Evolutionary conservation across 169 alveolate genomes (phyloP).

Genomic region (Babesia ovis): DNA sequence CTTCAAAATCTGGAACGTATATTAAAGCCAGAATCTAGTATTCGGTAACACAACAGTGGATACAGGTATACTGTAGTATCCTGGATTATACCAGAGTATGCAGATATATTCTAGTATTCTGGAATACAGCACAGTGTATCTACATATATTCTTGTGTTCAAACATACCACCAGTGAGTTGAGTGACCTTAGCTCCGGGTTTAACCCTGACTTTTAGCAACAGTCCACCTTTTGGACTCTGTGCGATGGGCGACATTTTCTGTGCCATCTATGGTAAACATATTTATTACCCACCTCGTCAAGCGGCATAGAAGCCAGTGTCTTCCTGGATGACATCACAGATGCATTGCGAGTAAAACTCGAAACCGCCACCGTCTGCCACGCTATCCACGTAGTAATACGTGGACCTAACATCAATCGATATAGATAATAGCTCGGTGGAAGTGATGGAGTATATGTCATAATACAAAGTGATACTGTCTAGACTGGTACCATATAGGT

Average conservation of each 20-base stretch:
- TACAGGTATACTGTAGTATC: no score
- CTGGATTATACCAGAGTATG: no score
- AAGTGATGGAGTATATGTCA: no score
- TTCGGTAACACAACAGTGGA: no score
- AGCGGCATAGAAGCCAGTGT: not conserved
- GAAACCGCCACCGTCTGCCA: slow-evolving; percentile 11
- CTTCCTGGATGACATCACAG: slow-evolving; percentile 5
- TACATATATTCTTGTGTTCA: no score
- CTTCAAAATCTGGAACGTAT: slow-evolving; percentile 49
- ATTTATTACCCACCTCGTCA: slow-evolving; percentile 32
- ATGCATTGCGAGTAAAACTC: not conserved
- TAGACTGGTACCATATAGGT: no score
- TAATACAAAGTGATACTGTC: no score
- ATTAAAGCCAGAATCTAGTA: no score
- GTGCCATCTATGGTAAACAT: not conserved
- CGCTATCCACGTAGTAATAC: slow-evolving; percentile 1
- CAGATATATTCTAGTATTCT: no score
- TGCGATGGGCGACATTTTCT: slow-evolving; percentile 27
- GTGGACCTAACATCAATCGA: slow-evolving; percentile 13
- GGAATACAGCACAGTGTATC: no score
- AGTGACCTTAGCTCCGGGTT: slow-evolving; percentile 64
- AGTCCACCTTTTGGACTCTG: slow-evolving; percentile 27
- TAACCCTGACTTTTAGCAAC: slow-evolving; percentile 55
- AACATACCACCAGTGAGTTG: slow-evolving; percentile 52
- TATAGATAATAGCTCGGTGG: no score